Evolutionary conservation across 176 grass and related monocot genomes (phyloP).

Genomic region (Musa itinerans): DNA sequence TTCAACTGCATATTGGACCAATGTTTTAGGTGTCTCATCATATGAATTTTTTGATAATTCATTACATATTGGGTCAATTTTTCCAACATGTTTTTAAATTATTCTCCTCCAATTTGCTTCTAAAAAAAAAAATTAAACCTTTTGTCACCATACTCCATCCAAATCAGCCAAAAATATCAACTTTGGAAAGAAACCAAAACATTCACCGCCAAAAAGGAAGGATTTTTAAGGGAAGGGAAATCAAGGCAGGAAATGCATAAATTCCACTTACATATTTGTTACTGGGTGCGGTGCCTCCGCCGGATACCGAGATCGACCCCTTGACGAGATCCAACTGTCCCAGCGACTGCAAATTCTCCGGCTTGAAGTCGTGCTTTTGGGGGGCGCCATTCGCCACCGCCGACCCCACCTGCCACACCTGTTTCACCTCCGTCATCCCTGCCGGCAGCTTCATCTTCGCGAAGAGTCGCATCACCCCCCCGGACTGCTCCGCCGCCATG

Average conservation of each 20-base stretch:
- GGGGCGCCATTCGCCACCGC: conserved; percentile 20
- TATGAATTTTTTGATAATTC: no score
- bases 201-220: no score
- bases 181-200: no score
- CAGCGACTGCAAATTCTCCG: conserved; percentile 36
- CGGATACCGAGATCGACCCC: background rate
- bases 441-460: conserved; percentile 17
- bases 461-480: conserved; percentile 27
- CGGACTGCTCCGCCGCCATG: conserved; percentile 32
- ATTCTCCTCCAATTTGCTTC: no score
- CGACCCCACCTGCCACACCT: conserved; percentile 53
- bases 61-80: no score
- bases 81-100: no score
- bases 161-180: no score
- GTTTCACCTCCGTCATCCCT: conserved; percentile 24
- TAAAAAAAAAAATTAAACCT: no score
- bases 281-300: background rate
- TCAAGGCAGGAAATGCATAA: background rate
- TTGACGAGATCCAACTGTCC: conserved; percentile 33
- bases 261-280: conserved; percentile 29
- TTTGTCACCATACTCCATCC: no score
- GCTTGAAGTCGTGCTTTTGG: conserved; percentile 34
- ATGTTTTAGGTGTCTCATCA: no score
- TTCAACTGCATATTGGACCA: no score
- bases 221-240: no score